These are phyloP conservation scores for Rhizopus arrhizus DNA, from an alignment of 371 early-diverging fungal genomes.

Conservation along the genomic window DNA sequence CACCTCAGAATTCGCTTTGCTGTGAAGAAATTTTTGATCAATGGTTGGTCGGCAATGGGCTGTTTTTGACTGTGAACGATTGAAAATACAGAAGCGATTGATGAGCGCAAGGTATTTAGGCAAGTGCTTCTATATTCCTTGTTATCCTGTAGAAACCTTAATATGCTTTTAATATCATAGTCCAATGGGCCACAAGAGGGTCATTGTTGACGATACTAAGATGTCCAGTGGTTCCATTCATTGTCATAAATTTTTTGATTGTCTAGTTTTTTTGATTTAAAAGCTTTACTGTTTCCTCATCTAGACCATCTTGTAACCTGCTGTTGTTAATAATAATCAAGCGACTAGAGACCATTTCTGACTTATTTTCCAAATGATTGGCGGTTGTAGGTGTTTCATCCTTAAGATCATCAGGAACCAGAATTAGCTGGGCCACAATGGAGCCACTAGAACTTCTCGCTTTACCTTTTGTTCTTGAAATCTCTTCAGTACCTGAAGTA, in stretches of 20 bases:
- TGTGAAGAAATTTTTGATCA: slow-evolving; percentile 6
- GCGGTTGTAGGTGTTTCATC: background rate
- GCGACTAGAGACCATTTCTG: slow-evolving; percentile 13
- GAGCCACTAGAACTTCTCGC: slow-evolving; percentile 26
- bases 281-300: background rate
- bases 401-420: slow-evolving; percentile 25
- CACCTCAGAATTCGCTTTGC: slow-evolving; percentile 2
- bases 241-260: slow-evolving; percentile 11
- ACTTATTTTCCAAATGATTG: slow-evolving; percentile 4
- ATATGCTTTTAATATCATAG: background rate
- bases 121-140: background rate
- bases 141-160: slow-evolving; percentile 1
- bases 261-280: slow-evolving; percentile 4
- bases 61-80: slow-evolving; percentile 2
- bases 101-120: slow-evolving; percentile 10
- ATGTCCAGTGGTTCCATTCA: slow-evolving; percentile 10
- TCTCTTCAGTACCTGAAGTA: slow-evolving; percentile 26
- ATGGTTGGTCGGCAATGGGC: slow-evolving; percentile 1
- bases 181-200: background rate
- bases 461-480: slow-evolving; percentile 17
- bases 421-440: slow-evolving; percentile 28
- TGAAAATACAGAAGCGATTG: slow-evolving; percentile 9
- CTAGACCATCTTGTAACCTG: background rate
- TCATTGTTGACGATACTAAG: slow-evolving; percentile 4
- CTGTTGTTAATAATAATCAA: slow-evolving; percentile 22